phyloP scores from a whole-genome alignment of 2,329 filamentous ascomycete species.

The Alternaria solani region DNA sequence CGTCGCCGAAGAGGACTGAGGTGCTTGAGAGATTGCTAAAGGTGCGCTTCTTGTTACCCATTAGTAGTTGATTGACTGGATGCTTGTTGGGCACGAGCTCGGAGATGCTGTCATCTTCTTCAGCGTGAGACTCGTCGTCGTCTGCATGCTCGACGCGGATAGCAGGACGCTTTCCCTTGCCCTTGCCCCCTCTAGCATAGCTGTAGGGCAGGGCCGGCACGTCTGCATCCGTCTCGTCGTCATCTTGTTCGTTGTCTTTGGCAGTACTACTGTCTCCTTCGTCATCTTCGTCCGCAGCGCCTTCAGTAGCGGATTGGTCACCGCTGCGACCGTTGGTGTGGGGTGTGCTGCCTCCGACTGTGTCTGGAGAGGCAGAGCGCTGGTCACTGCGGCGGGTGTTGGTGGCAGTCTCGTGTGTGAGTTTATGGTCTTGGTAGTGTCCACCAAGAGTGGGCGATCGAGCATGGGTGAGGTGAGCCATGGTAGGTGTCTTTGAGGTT shows the following conservation, averaged over 20 bases:
- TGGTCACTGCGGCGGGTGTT: constrained; percentile 34
- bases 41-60: constrained; percentile 50
- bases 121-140: constrained; percentile 40
- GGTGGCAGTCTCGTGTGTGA: constrained; percentile 34
- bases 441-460: constrained; percentile 40
- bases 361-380: constrained; percentile 28
- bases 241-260: constrained; percentile 39
- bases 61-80: constrained; percentile 38
- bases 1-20: constrained; percentile 48
- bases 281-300: constrained; percentile 45
- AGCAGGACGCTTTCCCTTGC: constrained; percentile 47
- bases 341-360: constrained; percentile 28
- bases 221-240: constrained; percentile 49
- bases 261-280: constrained; percentile 45
- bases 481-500: constrained; percentile 21
- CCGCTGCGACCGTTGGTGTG: constrained; percentile 35
- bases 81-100: constrained; percentile 38
- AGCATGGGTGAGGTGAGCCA: constrained; percentile 39
- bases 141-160: constrained; percentile 47
- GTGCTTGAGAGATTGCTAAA: constrained; percentile 52
- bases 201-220: constrained; percentile 45
- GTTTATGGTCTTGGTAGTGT: constrained; percentile 42
- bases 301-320: constrained; percentile 40
- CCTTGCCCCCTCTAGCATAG: constrained; percentile 43
- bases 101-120: constrained; percentile 43